phyloP scores from a whole-genome alignment of 2,329 filamentous ascomycete species.

The Arthroderma sp. region DNA sequence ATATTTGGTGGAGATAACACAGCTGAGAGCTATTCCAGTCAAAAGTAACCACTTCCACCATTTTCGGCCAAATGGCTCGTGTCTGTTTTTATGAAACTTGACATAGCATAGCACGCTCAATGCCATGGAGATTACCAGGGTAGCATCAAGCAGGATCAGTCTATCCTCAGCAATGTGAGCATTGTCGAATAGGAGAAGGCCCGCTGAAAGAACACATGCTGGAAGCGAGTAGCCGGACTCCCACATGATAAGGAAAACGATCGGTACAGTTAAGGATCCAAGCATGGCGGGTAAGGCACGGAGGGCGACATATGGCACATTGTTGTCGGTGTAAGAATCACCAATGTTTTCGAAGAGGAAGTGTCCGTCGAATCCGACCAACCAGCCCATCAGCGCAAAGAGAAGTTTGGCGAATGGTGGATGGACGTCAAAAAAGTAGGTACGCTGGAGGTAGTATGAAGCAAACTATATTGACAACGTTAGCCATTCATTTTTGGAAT shows the following conservation, averaged over 20 bases:
- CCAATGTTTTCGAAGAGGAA: slow-evolving; percentile 99
- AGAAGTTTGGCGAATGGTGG: slow-evolving; percentile 96
- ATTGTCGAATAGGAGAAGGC: slow-evolving; percentile 87
- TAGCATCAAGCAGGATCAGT: slow-evolving; percentile 87
- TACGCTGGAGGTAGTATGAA: slow-evolving; percentile 78
- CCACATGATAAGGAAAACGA: slow-evolving; percentile 97
- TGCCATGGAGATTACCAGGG: slow-evolving; percentile 89
- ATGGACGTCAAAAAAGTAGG: slow-evolving; percentile 99
- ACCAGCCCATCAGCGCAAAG: slow-evolving; percentile 93
- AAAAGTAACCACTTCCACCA: slow-evolving; percentile 99
- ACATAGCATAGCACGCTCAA: slow-evolving; percentile 89
- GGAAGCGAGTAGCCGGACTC: slow-evolving; percentile 96
- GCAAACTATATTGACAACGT: slow-evolving; percentile 32
- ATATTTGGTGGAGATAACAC: slow-evolving; percentile 97
- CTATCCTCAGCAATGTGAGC: slow-evolving; percentile 95
- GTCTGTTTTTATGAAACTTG: slow-evolving; percentile 92
- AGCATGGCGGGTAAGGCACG: slow-evolving; percentile 84
- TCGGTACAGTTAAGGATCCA: slow-evolving; percentile 85
- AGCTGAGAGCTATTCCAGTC: slow-evolving; percentile 87
- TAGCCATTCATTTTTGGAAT: slow-evolving; percentile 10
- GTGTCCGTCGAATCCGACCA: slow-evolving; percentile 90
- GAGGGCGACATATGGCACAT: slow-evolving; percentile 93
- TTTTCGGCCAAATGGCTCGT: slow-evolving; percentile 79
- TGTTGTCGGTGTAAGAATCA: slow-evolving; percentile 93
- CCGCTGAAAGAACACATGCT: slow-evolving; percentile 74